Evolutionary conservation across 176 grass and related monocot species (phyloP).

Genomic region (Raddia distichophylla): DNA sequence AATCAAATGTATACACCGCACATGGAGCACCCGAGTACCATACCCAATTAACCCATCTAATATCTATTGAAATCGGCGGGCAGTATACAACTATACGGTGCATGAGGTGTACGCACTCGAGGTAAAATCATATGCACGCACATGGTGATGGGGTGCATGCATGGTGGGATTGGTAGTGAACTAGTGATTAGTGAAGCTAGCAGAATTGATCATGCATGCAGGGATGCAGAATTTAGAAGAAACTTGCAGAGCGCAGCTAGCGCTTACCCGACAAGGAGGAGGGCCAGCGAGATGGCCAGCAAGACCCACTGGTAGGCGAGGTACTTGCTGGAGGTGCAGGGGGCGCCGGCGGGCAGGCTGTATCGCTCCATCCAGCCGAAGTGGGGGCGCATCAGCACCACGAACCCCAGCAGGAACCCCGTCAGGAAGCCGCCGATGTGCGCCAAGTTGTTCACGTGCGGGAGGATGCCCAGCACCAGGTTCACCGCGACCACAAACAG

Average conservation of each 20-base stretch:
- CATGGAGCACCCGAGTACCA: not conserved
- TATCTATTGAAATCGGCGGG: not conserved
- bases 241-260: not conserved
- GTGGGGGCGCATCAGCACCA: constrained; percentile 73
- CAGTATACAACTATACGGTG: too few relatives aligned
- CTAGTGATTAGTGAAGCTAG: too few relatives aligned
- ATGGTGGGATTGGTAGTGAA: too few relatives aligned
- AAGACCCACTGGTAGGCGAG: constrained; percentile 71
- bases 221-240: too few relatives aligned
- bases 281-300: constrained; percentile 39
- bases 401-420: constrained; percentile 85
- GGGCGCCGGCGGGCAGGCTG: constrained; percentile 45
- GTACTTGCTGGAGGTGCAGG: constrained; percentile 61
- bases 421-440: constrained; percentile 82
- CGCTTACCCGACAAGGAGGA: constrained; percentile 65
- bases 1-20: constrained; percentile 7
- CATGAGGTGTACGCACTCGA: not conserved
- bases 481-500: constrained; percentile 77
- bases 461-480: constrained; percentile 86
- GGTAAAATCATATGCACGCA: not conserved
- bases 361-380: constrained; percentile 73
- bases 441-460: constrained; percentile 87
- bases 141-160: not conserved
- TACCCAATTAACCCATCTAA: not conserved
- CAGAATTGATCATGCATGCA: too few relatives aligned